Conservation (phyloP, 169 alveolate genomes). For the Eimeria falciformis region DNA sequence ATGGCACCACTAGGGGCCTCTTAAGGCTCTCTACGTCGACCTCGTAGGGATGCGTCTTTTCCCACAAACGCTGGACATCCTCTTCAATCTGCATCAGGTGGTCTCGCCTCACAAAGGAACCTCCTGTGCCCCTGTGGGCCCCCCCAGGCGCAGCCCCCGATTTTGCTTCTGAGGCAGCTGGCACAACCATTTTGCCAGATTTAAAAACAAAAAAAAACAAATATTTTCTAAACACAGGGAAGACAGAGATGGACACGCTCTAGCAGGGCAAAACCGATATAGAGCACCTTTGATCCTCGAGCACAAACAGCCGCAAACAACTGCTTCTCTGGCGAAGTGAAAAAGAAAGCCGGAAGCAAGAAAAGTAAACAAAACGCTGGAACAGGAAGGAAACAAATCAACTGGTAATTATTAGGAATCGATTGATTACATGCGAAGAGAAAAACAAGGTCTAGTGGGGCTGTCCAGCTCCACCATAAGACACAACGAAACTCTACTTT, state of each 20-base stretch:
- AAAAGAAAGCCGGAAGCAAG: too few relatives aligned
- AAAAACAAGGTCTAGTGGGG: background rate
- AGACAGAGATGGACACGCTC: background rate
- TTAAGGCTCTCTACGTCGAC: slow-evolving; percentile 17
- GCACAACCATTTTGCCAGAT: background rate
- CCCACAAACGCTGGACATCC: slow-evolving; percentile 78
- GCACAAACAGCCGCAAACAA: background rate
- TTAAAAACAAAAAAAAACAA: background rate
- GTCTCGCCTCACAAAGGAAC: slow-evolving; percentile 76
- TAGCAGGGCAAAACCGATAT: background rate
- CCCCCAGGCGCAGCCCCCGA: background rate
- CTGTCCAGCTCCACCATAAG: background rate
- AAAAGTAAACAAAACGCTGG: background rate
- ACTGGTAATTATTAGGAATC: background rate
- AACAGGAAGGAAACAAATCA: background rate
- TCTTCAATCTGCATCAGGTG: slow-evolving; percentile 73
- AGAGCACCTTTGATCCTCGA: background rate
- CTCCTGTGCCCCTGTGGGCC: slow-evolving; percentile 3
- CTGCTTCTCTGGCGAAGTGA: too few relatives aligned
- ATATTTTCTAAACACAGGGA: background rate
- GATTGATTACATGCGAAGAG: background rate
- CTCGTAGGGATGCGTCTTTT: slow-evolving; percentile 69
- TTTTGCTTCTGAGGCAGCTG: slow-evolving; percentile 8
- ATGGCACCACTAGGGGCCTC: background rate
- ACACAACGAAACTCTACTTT: background rate